Percentiles rank a stretch among this genome's conserved stretches.
phyloP scores from a whole-genome alignment of 2,329 filamentous ascomycete species.

The Penicillium capsulatum region DNA sequence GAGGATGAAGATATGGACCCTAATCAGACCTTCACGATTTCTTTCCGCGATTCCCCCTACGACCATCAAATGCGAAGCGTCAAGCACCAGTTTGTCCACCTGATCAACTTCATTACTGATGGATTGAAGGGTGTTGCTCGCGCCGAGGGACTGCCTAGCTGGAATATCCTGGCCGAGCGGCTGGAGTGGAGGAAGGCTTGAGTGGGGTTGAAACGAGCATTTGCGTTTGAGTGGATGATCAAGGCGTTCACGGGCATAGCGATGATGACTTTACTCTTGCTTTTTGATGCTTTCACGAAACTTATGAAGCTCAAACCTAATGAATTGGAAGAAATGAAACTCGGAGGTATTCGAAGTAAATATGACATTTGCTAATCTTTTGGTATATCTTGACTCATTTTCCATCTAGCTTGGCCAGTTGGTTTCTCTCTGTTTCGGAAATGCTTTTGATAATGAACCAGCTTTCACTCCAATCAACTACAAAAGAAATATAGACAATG shows the following conservation, averaged over 20 bases:
- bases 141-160: constrained; percentile 65
- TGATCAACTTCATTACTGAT: constrained; percentile 66
- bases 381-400: constrained; percentile 13
- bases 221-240: background rate
- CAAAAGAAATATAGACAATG: constrained; percentile 4
- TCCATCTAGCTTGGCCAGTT: background rate
- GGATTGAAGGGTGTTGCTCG: constrained; percentile 72
- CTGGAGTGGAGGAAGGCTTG: constrained; percentile 51
- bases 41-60: constrained; percentile 45
- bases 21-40: constrained; percentile 41
- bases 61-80: constrained; percentile 54
- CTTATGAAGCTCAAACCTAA: background rate
- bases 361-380: constrained; percentile 8
- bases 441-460: constrained; percentile 11
- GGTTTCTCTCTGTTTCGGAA: constrained; percentile 13
- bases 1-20: constrained; percentile 29
- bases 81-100: constrained; percentile 59
- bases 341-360: no score
- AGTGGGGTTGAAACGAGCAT: background rate
- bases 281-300: constrained; percentile 5
- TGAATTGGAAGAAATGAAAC: background rate
- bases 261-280: background rate
- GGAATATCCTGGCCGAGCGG: constrained; percentile 79
- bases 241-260: background rate
- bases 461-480: constrained; percentile 13